Percentiles rank a stretch among this genome's conserved stretches.
phyloP scores from a whole-genome alignment of 176 grass and related monocot species.

The Raddia guianensis region DNA sequence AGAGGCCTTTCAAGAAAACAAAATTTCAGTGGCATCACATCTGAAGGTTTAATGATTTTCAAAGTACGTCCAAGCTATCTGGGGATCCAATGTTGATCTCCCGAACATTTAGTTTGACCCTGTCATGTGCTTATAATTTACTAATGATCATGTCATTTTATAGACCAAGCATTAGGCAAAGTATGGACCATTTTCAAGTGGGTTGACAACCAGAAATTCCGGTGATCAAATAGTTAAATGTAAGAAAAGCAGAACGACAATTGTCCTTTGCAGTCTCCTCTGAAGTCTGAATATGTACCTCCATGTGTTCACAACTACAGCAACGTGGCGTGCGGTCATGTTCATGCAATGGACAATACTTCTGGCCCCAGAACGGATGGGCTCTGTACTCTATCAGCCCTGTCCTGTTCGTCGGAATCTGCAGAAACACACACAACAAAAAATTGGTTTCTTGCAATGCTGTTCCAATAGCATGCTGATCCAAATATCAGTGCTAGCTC shows the following conservation, averaged over 20 bases:
- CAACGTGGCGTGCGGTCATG: slow-evolving; percentile 71
- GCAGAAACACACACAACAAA: slow-evolving; percentile 19
- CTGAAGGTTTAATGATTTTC: not conserved
- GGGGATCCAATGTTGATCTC: not conserved
- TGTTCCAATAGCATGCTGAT: not conserved
- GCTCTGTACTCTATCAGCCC: slow-evolving; percentile 85
- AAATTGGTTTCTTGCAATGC: not conserved
- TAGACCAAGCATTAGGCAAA: not conserved
- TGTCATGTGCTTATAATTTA: not conserved
- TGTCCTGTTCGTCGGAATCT: slow-evolving; percentile 80
- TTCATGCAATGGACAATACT: slow-evolving; percentile 86
- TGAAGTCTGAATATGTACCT: slow-evolving; percentile 46
- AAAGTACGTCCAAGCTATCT: not conserved
- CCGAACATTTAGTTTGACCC: not conserved
- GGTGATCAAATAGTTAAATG: not conserved
- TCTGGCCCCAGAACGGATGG: slow-evolving; percentile 91
- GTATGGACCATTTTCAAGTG: not conserved
- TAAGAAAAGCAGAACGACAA: not conserved
- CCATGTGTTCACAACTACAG: slow-evolving; percentile 93
- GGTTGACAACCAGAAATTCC: not conserved
- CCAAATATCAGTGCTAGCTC: slow-evolving; percentile 1
- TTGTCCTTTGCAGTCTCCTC: not conserved
- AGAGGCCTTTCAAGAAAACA: slow-evolving; percentile 1
- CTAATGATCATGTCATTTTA: not conserved
- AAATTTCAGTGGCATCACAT: not conserved